Evolutionary conservation across 1,284 basidiomycete species (phyloP).

Genomic region (Melampsora occidentalis): DNA sequence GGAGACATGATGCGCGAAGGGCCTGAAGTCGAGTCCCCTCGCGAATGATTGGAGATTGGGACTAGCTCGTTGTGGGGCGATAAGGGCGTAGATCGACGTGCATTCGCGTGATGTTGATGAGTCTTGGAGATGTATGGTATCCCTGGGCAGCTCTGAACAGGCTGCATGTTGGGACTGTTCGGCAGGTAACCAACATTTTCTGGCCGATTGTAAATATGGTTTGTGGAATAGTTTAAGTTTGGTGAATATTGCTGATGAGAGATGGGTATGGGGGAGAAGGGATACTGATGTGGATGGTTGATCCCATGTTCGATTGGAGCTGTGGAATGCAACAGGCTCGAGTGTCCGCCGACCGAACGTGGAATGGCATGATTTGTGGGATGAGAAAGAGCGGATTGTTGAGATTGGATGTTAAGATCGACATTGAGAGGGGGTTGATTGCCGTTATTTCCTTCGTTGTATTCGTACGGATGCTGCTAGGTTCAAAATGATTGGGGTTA

Average conservation of each 20-base stretch:
- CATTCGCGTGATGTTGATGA: constrained; percentile 15
- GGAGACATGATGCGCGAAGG: constrained; percentile 10
- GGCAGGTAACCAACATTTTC: constrained; percentile 21
- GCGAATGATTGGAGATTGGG: constrained; percentile 18
- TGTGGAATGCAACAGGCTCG: constrained; percentile 15
- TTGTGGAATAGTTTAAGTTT: constrained; percentile 12
- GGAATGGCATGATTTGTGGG: constrained; percentile 23
- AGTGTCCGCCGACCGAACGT: constrained; percentile 15
- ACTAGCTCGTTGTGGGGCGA: constrained; percentile 18
- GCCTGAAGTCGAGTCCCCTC: constrained; percentile 16
- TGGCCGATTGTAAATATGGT: constrained; percentile 15
- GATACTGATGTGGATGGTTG: constrained; percentile 23
- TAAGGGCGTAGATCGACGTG: constrained; percentile 18
- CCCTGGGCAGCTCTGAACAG: constrained; percentile 10
- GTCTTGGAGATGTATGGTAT: constrained; percentile 34
- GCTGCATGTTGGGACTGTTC: constrained; percentile 26
- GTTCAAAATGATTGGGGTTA: background rate
- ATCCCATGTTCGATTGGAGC: constrained; percentile 14
- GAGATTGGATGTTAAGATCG: constrained; percentile 28
- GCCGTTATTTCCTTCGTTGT: constrained; percentile 24
- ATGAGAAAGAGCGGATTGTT: constrained; percentile 9
- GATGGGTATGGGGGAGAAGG: constrained; percentile 22
- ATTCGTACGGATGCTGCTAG: constrained; percentile 36
- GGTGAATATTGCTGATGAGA: constrained; percentile 19
- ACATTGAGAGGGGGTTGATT: constrained; percentile 31